Evolutionary conservation across 805 yeast species (phyloP).

Genomic region (Cyberlindnera saturnus): DNA sequence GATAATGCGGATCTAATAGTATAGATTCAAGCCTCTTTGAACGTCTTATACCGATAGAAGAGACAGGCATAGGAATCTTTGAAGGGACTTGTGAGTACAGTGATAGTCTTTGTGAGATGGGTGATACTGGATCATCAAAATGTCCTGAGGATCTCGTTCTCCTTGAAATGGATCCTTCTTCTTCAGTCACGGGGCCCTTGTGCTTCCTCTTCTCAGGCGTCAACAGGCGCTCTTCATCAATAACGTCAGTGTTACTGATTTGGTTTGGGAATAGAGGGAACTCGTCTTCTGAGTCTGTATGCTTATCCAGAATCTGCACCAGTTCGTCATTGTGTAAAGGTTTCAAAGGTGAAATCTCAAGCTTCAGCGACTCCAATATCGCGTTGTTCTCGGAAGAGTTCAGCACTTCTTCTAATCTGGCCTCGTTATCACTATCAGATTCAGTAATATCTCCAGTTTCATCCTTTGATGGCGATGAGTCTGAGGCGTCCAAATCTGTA

Average conservation of each 20-base stretch:
- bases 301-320: background rate
- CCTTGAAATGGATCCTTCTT: constrained; percentile 10
- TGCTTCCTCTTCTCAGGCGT: constrained; percentile 10
- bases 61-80: constrained; percentile 16
- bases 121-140: constrained; percentile 6
- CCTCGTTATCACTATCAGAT: constrained; percentile 5
- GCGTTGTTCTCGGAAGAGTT: constrained; percentile 13
- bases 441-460: background rate
- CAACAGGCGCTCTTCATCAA: constrained; percentile 10
- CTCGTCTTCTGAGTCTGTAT: constrained; percentile 4
- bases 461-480: background rate
- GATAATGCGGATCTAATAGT: background rate
- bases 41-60: constrained; percentile 13
- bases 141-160: constrained; percentile 4
- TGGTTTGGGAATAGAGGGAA: constrained; percentile 13
- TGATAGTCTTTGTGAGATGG: constrained; percentile 8
- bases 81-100: constrained; percentile 10
- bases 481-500: constrained; percentile 1
- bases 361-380: constrained; percentile 10
- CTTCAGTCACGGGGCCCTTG: background rate
- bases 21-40: constrained; percentile 15
- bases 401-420: constrained; percentile 8
- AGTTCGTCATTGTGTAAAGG: background rate
- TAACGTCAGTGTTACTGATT: background rate
- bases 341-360: constrained; percentile 5